phyloP scores from a whole-genome alignment of 805 yeast genomes.

The Teunomyces stri region DNA sequence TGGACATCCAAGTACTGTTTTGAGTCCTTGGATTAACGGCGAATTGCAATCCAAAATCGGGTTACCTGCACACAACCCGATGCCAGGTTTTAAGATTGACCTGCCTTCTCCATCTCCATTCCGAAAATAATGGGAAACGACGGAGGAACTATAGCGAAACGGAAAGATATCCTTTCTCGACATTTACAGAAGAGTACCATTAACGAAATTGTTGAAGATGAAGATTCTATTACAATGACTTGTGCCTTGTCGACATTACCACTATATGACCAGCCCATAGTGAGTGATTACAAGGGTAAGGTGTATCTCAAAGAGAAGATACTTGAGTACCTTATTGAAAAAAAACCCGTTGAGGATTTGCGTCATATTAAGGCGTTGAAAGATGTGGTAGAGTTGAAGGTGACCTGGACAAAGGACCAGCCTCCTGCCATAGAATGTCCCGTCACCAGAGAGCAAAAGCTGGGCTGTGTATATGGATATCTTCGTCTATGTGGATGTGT shows the following conservation, averaged over 20 bases:
- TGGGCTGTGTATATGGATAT: constrained; percentile 23
- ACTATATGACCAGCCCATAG: constrained; percentile 48
- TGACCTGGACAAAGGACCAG: constrained; percentile 17
- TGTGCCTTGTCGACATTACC: constrained; percentile 49
- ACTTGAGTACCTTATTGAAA: constrained; percentile 52
- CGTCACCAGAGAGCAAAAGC: constrained; percentile 20
- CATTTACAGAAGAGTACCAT: constrained; percentile 16
- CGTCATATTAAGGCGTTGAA: constrained; percentile 21
- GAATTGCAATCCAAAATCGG: no score
- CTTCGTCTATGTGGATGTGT: constrained; percentile 42
- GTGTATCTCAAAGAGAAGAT: constrained; percentile 64
- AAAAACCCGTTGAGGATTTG: constrained; percentile 14
- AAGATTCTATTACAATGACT: constrained; percentile 37
- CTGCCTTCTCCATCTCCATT: no score
- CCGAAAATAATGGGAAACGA: constrained; percentile 43
- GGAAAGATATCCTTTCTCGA: constrained; percentile 47
- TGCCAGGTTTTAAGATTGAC: background rate
- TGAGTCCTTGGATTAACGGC: no score
- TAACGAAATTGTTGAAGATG: constrained; percentile 14
- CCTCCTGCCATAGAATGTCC: constrained; percentile 29
- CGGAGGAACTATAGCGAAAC: constrained; percentile 69
- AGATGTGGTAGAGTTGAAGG: constrained; percentile 25
- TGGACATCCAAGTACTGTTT: no score
- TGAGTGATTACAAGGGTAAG: constrained; percentile 67
- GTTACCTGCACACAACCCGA: background rate